These are phyloP conservation scores for Punica granatum DNA, from an alignment of 345 rosid genomes.

Conservation along the genomic window DNA sequence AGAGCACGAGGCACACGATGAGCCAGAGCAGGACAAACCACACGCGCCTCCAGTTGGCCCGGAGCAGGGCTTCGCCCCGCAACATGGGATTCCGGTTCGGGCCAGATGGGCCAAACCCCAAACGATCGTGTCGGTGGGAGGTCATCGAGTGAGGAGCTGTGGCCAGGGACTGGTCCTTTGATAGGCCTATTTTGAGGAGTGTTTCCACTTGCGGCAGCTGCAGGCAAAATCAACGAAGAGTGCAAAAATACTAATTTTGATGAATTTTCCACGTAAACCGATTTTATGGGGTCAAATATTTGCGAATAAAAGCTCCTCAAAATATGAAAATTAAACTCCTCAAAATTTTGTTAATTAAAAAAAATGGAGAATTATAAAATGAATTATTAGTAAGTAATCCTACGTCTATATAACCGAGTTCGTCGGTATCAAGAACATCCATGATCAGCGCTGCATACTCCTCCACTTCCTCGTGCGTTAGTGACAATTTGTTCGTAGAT, in stretches of 20 bases:
- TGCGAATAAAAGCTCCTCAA: too few relatives aligned
- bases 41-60: conserved; percentile 36
- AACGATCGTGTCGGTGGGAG: neutral
- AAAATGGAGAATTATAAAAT: too few relatives aligned
- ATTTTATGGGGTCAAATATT: too few relatives aligned
- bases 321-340: too few relatives aligned
- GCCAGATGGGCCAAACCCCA: neutral
- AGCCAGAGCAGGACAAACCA: conserved; percentile 43
- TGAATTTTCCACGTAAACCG: neutral
- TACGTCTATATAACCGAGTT: conserved; percentile 39
- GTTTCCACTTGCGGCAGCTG: conserved; percentile 30
- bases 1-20: conserved; percentile 23
- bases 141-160: neutral
- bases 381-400: neutral
- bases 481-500: conserved; percentile 31
- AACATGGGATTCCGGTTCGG: conserved; percentile 10
- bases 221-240: neutral
- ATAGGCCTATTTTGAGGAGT: conserved; percentile 24
- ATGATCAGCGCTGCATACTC: conserved; percentile 31
- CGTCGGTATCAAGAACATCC: conserved; percentile 27
- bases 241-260: too few relatives aligned
- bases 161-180: conserved; percentile 4
- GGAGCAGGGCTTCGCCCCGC: conserved; percentile 26
- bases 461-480: conserved; percentile 30
- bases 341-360: too few relatives aligned